These are phyloP conservation scores for Thielaviopsis ethacetica DNA, from an alignment of 2,329 filamentous ascomycete genomes.

Conservation along the genomic window DNA sequence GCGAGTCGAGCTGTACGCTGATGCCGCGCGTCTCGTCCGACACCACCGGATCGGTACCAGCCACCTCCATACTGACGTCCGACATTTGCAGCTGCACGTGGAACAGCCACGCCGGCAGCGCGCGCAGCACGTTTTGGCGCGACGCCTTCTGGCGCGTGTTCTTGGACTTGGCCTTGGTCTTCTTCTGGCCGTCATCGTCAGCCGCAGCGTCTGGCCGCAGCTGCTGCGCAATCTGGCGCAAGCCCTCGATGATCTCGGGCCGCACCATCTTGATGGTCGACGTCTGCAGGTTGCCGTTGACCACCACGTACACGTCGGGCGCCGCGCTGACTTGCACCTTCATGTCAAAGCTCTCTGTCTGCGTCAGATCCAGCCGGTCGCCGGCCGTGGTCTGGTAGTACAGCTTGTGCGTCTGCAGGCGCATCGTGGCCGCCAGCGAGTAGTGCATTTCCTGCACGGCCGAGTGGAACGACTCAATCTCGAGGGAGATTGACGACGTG, in stretches of 20 bases:
- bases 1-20: conserved; percentile 72
- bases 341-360: conserved; percentile 75
- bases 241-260: conserved; percentile 79
- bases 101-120: conserved; percentile 68
- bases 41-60: conserved; percentile 70
- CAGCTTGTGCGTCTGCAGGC: conserved; percentile 71
- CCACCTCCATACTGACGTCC: conserved; percentile 80
- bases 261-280: conserved; percentile 81
- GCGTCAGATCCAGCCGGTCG: conserved; percentile 68
- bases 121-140: conserved; percentile 58
- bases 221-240: conserved; percentile 81
- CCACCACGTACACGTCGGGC: conserved; percentile 69
- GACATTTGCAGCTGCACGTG: conserved; percentile 73
- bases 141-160: conserved; percentile 30
- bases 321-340: conserved; percentile 73
- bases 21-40: conserved; percentile 69
- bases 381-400: conserved; percentile 87
- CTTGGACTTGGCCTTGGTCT: conserved; percentile 21
- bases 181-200: neutral
- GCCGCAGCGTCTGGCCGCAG: conserved; percentile 52
- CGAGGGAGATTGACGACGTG: conserved; percentile 81
- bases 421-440: conserved; percentile 63
- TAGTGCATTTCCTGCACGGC: conserved; percentile 73
- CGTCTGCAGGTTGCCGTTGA: conserved; percentile 65
- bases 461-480: conserved; percentile 92